These are phyloP conservation scores for Starmera quercuum DNA, from an alignment of 805 yeast species.

Conservation along the genomic window DNA sequence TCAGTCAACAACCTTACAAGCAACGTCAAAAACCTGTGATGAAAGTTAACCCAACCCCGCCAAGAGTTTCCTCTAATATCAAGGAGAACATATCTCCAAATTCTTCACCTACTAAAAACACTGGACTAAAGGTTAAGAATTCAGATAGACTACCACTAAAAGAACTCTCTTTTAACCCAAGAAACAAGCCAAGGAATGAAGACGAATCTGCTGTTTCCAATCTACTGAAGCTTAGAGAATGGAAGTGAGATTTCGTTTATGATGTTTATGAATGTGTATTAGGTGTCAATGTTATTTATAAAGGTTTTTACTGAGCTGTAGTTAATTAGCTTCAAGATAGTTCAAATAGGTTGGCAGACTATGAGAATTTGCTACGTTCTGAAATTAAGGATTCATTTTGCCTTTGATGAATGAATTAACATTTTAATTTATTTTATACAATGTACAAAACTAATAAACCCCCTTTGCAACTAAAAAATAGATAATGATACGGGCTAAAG, in stretches of 20 bases:
- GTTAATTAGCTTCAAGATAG: too few relatives aligned
- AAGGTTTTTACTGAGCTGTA: too few relatives aligned
- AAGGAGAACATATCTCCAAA: slow-evolving; percentile 6
- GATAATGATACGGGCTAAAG: not conserved
- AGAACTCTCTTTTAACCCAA: slow-evolving; percentile 5
- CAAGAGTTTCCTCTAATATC: slow-evolving; percentile 3
- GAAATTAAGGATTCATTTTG: too few relatives aligned
- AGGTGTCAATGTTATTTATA: too few relatives aligned
- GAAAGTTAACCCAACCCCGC: slow-evolving; percentile 13
- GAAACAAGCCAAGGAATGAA: slow-evolving; percentile 4
- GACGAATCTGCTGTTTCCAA: slow-evolving; percentile 11
- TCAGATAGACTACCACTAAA: slow-evolving; percentile 8
- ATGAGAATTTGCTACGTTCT: too few relatives aligned
- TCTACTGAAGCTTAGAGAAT: slow-evolving; percentile 9
- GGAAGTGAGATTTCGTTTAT: slow-evolving; percentile 3
- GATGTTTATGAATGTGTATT: too few relatives aligned
- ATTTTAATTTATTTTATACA: not conserved
- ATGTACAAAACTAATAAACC: slow-evolving; percentile 1
- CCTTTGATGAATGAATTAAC: not conserved
- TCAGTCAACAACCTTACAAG: slow-evolving; percentile 8
- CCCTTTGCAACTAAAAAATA: not conserved
- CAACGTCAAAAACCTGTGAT: slow-evolving; percentile 13
- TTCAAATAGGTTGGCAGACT: too few relatives aligned
- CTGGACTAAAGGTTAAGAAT: not conserved
- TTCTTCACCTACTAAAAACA: slow-evolving; percentile 1